phyloP scores from a whole-genome alignment of 2,329 filamentous ascomycete genomes.

The Exophiala phaeomuriformis region DNA sequence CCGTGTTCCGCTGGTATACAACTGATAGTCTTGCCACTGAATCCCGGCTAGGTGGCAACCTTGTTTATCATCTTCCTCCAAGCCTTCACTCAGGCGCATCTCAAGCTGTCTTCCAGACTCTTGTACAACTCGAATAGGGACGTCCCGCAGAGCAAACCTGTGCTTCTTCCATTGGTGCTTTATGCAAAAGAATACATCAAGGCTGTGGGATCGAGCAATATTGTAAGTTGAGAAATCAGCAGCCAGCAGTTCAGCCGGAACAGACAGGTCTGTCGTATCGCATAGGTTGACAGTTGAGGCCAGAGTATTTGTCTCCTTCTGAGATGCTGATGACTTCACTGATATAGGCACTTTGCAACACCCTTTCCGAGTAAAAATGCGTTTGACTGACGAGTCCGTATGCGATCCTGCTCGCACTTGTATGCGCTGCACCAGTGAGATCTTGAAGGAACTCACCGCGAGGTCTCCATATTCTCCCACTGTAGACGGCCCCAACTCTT shows the following conservation, averaged over 20 bases:
- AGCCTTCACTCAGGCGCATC: neutral
- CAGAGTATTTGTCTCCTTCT: neutral
- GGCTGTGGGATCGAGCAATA: constrained; percentile 9
- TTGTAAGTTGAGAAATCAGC: constrained; percentile 19
- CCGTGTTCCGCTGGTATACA: too few species aligned
- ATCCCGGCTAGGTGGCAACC: neutral
- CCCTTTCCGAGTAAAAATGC: constrained; percentile 8
- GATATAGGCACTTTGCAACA: constrained; percentile 1
- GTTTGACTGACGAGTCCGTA: neutral
- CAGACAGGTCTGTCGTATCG: constrained; percentile 3
- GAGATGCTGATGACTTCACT: neutral
- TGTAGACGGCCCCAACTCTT: neutral
- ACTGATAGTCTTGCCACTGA: too few species aligned
- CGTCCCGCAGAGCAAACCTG: constrained; percentile 1
- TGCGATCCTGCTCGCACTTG: constrained; percentile 11
- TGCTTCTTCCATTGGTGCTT: constrained; percentile 2
- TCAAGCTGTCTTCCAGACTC: neutral
- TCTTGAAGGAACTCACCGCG: constrained; percentile 4
- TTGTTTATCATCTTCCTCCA: neutral
- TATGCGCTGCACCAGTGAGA: constrained; percentile 8
- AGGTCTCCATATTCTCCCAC: neutral
- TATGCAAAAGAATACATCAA: constrained; percentile 5
- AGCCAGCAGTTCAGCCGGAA: neutral
- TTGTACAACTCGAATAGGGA: constrained; percentile 1
- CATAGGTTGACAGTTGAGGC: constrained; percentile 3